These are phyloP conservation scores for Fagopyrum esculentum DNA, from an alignment of 148 eudicot species.

Conservation along the genomic window DNA sequence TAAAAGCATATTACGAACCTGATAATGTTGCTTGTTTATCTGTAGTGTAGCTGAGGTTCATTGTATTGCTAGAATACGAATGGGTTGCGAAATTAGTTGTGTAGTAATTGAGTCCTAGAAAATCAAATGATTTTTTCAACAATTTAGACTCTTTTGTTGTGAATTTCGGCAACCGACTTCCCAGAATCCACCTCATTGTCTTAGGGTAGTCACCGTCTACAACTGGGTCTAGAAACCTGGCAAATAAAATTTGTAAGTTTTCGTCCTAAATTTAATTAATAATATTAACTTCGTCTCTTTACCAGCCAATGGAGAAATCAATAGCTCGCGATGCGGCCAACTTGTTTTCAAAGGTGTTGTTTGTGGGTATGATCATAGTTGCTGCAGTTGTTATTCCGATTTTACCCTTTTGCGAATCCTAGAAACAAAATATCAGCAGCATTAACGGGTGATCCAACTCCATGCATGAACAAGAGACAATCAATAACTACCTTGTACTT, in stretches of 20 bases:
- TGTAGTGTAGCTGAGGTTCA: constrained; percentile 19
- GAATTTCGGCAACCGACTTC: constrained; percentile 20
- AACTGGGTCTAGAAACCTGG: no score
- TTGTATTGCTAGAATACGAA: not conserved
- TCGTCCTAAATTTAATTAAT: no score
- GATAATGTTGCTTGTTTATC: constrained; percentile 26
- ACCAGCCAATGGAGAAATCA: no score
- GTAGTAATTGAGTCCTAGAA: constrained; percentile 34
- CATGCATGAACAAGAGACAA: not conserved
- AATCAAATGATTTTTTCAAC: constrained; percentile 30
- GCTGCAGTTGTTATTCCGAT: no score
- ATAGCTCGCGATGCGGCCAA: no score
- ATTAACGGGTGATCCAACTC: not conserved
- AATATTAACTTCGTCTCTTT: no score
- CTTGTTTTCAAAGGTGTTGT: no score
- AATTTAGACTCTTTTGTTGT: constrained; percentile 21
- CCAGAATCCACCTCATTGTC: no score
- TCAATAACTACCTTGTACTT: constrained; percentile 21
- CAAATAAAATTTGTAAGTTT: no score
- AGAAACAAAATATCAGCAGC: no score
- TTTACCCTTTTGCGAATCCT: not conserved
- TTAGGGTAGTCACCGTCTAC: no score
- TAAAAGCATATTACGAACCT: constrained; percentile 10
- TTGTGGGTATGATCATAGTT: no score
- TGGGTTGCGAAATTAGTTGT: constrained; percentile 21